Evolutionary conservation across 1,139 yeast species (phyloP), one percentile per base, ranked within the genome.

Genomic region (Diutina ranongensis): DNA sequence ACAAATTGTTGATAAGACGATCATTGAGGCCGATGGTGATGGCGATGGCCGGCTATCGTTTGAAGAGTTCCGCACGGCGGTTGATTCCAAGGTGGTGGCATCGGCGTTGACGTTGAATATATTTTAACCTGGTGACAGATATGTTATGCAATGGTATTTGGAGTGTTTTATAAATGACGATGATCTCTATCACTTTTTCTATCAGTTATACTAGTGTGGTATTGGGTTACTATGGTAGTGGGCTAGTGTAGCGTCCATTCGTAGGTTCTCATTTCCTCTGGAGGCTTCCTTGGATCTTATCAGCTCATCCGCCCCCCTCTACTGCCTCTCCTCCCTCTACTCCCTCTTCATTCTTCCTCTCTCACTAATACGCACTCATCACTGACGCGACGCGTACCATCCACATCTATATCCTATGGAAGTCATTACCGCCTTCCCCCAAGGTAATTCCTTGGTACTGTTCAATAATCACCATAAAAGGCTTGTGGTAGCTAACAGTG

Each of bases 1-100:
- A 61, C 98, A 92, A 62, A 78, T 89, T 49, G 97, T 89, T 15
- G 98, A 94, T 61, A 80, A 94, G 62, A 88, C 98, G 1, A 87
- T 94, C 54, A 80, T 88, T 82, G 97, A 92, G 60, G 94, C 94
- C 35, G 99, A 94, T 58, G 60, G 64, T 36, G 97, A 94, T 57
- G 94, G 94, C 1, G 97, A 89, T 58, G 96, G 97, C 1, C 78
- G 76, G 55, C 67, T 94, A 49, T 81, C 83, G 51, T 92, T 88
- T 59, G 89, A 79, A 40, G 99, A 94, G 67, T 94, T 92, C 61
- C 78, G 76, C 55, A 72, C 71, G 49, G 85, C 86, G 0, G 83
- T 83, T 25, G 85, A 82, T 51, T 77, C 80, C 42, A 79, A 80
- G 22, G 74, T 74, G 45, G 78, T 80, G 20, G 83, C 83, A 2